Evolutionary conservation across 768 basidiomycete species (phyloP), one percentile per base, ranked within the genome.

Genomic region (Gyrodon lividus): DNA sequence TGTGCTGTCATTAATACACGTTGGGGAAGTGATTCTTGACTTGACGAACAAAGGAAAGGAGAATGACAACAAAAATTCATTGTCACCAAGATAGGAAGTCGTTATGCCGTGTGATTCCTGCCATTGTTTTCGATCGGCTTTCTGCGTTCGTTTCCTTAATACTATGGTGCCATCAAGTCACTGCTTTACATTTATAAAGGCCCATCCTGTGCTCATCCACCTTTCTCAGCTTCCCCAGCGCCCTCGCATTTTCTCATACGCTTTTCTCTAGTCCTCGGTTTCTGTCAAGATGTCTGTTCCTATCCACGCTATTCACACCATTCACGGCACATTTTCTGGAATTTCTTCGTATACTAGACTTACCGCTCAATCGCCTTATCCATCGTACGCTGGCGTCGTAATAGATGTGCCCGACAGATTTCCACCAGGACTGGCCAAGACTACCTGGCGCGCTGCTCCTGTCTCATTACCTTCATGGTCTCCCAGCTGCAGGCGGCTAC

Each of bases 261-360:
- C 50, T 38, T 55, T 43, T 24, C 37, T 16, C 43, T 58, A 43
- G 48, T 54, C 17, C 35, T 38, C 42, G 51, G 42, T 56, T 44
- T 55, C 62, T 48, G 53, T 58, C 34, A 38, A 33, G 51, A 68
- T 68, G 67, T 63, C 68, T 41, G 8, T 56, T 14, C 55, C 68
- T 34, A 9, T 62, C 34, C 66, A 62, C 54, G 55, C 58, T 26
- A 59, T 68, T 33, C 68, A 70, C 39, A 63, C 66, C 50, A 68
- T 68, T 44, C 66, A 68, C 33, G 66, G 66, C 19, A 59, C 68
- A 2, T 68, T 68, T 43, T 63, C 66, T 30, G 66, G 66, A 41
- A 54, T 69, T 16, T 52, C 62, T 20, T 50, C 67, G 5, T 60
- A 58, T 31, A 51, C 55, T 50, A 58, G 57, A 60, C n/a, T 43